A percentile compares a stretch with the other conserved stretches of the same genome.
These are phyloP conservation scores for Dothidotthia symphoricarpi DNA, from an alignment of 2,329 filamentous ascomycete species.

Conservation along the genomic window DNA sequence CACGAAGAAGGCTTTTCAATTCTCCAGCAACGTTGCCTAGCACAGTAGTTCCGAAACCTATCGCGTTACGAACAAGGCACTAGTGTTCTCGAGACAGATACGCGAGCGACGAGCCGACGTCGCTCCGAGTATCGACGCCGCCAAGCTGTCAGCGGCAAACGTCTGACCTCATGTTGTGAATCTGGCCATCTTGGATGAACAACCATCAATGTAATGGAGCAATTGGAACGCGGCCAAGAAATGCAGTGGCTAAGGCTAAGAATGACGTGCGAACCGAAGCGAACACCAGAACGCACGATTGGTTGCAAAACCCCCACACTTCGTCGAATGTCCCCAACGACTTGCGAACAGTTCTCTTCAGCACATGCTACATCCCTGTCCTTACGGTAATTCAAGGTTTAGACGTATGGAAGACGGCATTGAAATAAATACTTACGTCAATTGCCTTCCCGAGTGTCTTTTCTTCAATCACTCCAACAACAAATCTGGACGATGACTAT, in stretches of 20 bases:
- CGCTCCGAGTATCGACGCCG: conserved; percentile 17
- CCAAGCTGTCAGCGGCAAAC: conserved; percentile 18
- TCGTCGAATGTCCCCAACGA: conserved; percentile 8
- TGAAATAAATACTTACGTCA: conserved; percentile 23
- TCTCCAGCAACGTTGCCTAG: too few species aligned
- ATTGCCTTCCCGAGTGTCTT: conserved; percentile 8
- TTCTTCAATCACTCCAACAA: conserved; percentile 7
- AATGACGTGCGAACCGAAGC: conserved; percentile 11
- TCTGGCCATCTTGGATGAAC: conserved; percentile 11
- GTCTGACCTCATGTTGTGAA: conserved; percentile 7
- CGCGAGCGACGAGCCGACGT: conserved; percentile 15
- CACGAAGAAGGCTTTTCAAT: too few species aligned
- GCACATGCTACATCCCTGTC: conserved; percentile 14
- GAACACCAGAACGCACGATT: too few species aligned
- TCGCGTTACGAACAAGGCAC: too few species aligned
- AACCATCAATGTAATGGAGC: conserved; percentile 11
- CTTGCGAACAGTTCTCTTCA: conserved; percentile 11
- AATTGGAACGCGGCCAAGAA: conserved; percentile 18
- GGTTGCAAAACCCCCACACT: conserved; percentile 10
- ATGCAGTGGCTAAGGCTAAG: conserved; percentile 9
- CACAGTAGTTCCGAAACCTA: too few species aligned
- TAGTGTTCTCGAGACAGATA: too few species aligned
- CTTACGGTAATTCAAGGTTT: conserved; percentile 13
- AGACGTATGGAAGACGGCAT: conserved; percentile 11
- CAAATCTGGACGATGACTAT: conserved; percentile 53